Base-by-base conservation (phyloP, 2,329 filamentous ascomycete species). In the Plectosphaerella plurivora region DNA sequence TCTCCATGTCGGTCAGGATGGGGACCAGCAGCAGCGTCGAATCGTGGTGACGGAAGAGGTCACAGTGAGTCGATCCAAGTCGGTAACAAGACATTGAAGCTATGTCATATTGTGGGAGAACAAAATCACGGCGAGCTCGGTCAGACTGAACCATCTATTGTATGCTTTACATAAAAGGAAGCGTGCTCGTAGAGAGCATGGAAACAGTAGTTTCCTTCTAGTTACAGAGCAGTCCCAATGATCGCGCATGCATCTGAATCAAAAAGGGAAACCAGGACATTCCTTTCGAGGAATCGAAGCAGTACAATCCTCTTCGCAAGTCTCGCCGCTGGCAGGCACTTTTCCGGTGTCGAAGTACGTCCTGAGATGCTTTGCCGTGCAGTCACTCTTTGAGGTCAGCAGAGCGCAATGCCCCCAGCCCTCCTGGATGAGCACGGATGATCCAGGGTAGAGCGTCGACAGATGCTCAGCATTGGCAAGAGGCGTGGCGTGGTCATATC, bases 401-500 rank as follows among this genome's bases (percentile, higher is more conserved):
- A 59, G 2, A 2, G 60, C 57, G n/a, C 58, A 60, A 44, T 70
- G 67, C 1, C 65, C 68, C 7, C 63, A 52, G 16, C 52, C 54
- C 35, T 69, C 62, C 41, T 66, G 63, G 5, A 69, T 53, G 20
- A 68, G 53, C 11, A 70, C 56, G 1, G 53, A 54, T 1, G 67
- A 58, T 15, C 62, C 64, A 1, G 63, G 62, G 45, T 69, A 65
- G 7, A 47, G 18, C 35, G 45, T 49, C 7, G 63, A 57, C 59
- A 65, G 66, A 33, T 50, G 52, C 6, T 55, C 60, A 37, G 72
- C 63, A 61, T 74, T 68, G 53, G 67, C 49, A 37, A 73, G 56
- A 5, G 76, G 76, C 24, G 76, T 78, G 11, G 76, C 71, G 12
- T 76, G 76, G 51, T 78, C 75, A 7, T 71, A 65, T 6, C 64